Base-by-base conservation (phyloP, 2,329 filamentous ascomycete species). In the Scolecobasidium constrictum region DNA sequence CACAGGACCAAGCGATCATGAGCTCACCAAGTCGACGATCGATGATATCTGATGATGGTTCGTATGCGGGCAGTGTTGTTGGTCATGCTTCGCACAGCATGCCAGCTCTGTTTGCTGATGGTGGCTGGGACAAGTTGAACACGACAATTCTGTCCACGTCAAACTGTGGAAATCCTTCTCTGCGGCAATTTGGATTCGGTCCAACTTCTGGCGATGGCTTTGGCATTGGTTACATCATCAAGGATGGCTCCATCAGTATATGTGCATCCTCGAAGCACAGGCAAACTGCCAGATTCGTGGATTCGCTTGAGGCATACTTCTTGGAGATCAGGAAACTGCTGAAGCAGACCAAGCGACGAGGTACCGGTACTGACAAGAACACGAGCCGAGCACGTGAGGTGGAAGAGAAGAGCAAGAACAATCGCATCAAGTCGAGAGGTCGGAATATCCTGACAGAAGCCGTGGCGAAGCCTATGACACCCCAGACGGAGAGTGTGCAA, bases 201-300 rank as follows among this genome's bases (percentile, higher is more conserved):
- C 92, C 92, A 2, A 94, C 90, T 0, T 90, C 85, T 1, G 90
- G 81, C 2, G 87, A 95, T 50, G 92, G 92, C 0, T 96, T 96
- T 56, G 92, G 92, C 21, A 95, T 98, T 44, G 92, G 92, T 2
- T 98, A 98, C 66, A 96, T 98, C 55, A 95, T 98, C 73, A 98
- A 98, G 64, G 86, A 93, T 51, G 85, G 92, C 41, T 75, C 78
- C 38, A 84, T 96, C 47, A 86, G 81, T 37, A 90, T 98, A 48
- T 96, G 92, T 61, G 87, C 88, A 1, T 84, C 82, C 12, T 92
- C 83, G 55, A 95, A 95, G 64, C 92, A 98, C 60, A 71, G 92
- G 33, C 92, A 98, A 65, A 98, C 92, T 0, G 79, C 79, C 52
- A 81, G 92, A 4, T 93, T 92, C 56, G 78, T 96, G 47, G 86